Evolutionary conservation across 164 flowering plant species (phyloP).

Genomic region (Macadamia integrifolia): DNA sequence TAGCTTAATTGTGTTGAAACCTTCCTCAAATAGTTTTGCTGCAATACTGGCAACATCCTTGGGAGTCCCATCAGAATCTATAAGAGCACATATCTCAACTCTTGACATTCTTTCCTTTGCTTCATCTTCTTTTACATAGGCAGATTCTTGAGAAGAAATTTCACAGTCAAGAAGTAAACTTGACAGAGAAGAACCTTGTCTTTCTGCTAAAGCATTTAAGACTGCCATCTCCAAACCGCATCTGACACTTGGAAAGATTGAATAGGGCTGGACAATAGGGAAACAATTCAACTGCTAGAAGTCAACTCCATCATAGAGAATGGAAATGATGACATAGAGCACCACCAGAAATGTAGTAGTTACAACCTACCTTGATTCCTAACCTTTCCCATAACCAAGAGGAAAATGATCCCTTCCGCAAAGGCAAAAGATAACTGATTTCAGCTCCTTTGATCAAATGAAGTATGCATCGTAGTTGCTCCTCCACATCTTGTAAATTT

Average conservation of each 20-base stretch:
- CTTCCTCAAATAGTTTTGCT: slow-evolving; percentile 59
- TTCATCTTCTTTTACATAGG: slow-evolving; percentile 18
- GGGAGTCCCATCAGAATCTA: slow-evolving; percentile 73
- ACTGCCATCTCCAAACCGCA: slow-evolving; percentile 96
- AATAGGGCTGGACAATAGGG: slow-evolving; percentile 42
- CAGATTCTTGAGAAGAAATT: slow-evolving; percentile 12
- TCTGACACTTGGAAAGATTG: slow-evolving; percentile 86
- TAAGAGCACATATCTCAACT: slow-evolving; percentile 73
- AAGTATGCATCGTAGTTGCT: slow-evolving; percentile 68
- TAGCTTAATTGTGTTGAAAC: slow-evolving; percentile 76
- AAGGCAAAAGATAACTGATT: slow-evolving; percentile 41
- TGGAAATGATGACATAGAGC: neutral
- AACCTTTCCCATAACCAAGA: slow-evolving; percentile 72
- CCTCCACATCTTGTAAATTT: slow-evolving; percentile 64
- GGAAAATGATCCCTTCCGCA: slow-evolving; percentile 65
- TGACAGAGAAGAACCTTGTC: slow-evolving; percentile 45
- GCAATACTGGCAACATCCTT: slow-evolving; percentile 62
- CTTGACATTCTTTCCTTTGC: slow-evolving; percentile 16
- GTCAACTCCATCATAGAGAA: neutral
- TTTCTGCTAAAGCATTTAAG: slow-evolving; percentile 73
- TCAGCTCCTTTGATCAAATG: slow-evolving; percentile 56
- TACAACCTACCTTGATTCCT: slow-evolving; percentile 56
- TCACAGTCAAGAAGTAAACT: slow-evolving; percentile 31
- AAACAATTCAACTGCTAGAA: slow-evolving; percentile 2
- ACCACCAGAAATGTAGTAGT: neutral